Base-by-base conservation (phyloP, 1,284 basidiomycete genomes). In the Ceratobasidium sp. region DNA sequence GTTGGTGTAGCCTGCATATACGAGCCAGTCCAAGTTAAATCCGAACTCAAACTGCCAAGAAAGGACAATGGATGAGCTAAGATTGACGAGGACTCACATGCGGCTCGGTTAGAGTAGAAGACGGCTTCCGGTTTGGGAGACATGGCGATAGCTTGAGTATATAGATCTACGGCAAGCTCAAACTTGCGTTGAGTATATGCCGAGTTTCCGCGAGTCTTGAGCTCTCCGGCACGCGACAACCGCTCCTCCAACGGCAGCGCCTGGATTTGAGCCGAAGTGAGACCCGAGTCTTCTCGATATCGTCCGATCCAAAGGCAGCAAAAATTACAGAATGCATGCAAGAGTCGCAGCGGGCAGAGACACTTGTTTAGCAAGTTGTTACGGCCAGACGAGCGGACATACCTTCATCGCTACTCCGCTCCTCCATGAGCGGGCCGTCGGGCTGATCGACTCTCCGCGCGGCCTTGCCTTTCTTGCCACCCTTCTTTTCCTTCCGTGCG, bases 41-140 rank as follows among this genome's bases (percentile, higher is more conserved):
- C 49, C 19, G 14, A 4, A 22, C 14, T n/a, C 16, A 2, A 2
- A 16, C 14, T 22, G 13, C 27, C 8, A 37, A 54, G 43, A 39
- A 69, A 19, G 9, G 34, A 37, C 27, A 37, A n/a, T 22, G 46
- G 68, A 65, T 27, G 19, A 41, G 7, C 29, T 54, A 24, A 64
- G 16, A 5, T 43, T 34, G 83, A 62, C 19, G 37, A 19, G 37
- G 6, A 80, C 90, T 78, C 76, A 95, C 96, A 98, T 76, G 98
- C 98, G 56, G 97, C 97, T 75, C 98, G 92, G 84, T 99, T 99
- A 82, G 93, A 95, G 88, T 91, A 98, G 85, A 94, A 99, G 63
- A 98, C 95, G 39, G 97, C 92, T 81, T 98, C 94, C 34, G 93
- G 90, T 81, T 90, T 91, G 46, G 92, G 91, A 1, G 94, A 88